Evolutionary conservation across 352 stramenopile species (phyloP), one percentile per base, ranked within the genome.

Genomic region (Globisporangium parvum): DNA sequence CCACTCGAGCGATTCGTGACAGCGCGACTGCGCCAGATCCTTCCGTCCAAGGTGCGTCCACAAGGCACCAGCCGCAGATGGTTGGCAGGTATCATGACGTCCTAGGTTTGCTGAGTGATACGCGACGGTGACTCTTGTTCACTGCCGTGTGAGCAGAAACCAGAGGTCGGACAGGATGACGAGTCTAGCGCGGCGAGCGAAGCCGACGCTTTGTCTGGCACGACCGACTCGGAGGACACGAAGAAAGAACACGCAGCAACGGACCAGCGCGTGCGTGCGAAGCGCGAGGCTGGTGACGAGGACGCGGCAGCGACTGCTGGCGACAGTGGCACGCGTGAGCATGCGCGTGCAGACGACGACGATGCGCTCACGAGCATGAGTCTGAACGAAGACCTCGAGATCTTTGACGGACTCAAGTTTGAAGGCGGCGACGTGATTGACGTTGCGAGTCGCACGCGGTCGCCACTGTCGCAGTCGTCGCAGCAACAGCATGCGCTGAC

Each of bases 401-500:
- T 94, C 33, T 94, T 94, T 50, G 82, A 93, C 41, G 85, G 85
- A 5, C 71, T 94, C 48, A 90, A 94, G 61, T 94, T 94, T 66
- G 85, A 92, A 56, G 82, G 77, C 44, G 74, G 85, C 21, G 85
- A 87, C 45, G 80, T 94, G 35, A 91, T 93, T 58, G 79, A 91
- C 62, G 69, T 93, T 42, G 81, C 66, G 44, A 61, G n/a, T 51
- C 31, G 31, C 31, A 62, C 28, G 54, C 41, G 41, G 41, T 37
- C 31, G 31, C 31, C 31, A 12, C 31, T 37, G 31, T 8, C 31
- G 10, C 18, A 21, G 8, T 12, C 17, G 18, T 14, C 39, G 39
- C 39, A 55, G 47, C 59, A 70, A 67, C 35, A 24, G 45, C 52
- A 45, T 60, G 33, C 12, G 37, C 50, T 21, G 39, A 57, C 39